phyloP scores from a whole-genome alignment of 2,329 filamentous ascomycete genomes.

The Hypoxylon sp. region DNA sequence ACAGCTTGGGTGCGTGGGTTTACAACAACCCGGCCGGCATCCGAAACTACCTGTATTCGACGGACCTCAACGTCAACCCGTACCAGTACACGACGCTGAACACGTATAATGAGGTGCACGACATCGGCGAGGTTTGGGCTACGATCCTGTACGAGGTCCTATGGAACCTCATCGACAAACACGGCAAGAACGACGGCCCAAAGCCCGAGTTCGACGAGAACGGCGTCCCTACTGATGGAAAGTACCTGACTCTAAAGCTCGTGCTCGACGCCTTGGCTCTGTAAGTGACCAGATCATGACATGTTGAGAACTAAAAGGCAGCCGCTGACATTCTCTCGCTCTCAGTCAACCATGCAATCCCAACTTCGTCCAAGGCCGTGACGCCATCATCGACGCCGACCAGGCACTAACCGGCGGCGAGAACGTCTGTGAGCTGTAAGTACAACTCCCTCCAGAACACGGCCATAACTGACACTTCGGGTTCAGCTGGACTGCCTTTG shows the following conservation, averaged over 20 bases:
- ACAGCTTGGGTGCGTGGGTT: conserved; percentile 61
- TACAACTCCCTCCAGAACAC: neutral
- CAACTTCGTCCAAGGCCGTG: conserved; percentile 60
- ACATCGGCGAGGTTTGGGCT: conserved; percentile 63
- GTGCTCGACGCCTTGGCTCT: conserved; percentile 62
- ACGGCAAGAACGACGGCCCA: conserved; percentile 59
- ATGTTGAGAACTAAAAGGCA: no score
- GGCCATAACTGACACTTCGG: conserved; percentile 9
- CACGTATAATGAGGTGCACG: conserved; percentile 56
- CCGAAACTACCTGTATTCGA: conserved; percentile 61
- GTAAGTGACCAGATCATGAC: conserved; percentile 44
- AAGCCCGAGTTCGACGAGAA: conserved; percentile 55
- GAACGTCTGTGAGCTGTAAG: conserved; percentile 59
- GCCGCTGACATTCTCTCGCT: conserved; percentile 12
- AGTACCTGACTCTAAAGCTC: conserved; percentile 62
- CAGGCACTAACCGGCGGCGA: conserved; percentile 60
- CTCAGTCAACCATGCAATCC: conserved; percentile 63
- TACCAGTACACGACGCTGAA: conserved; percentile 58
- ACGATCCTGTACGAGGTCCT: conserved; percentile 65
- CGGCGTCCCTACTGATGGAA: conserved; percentile 62
- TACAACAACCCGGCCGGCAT: conserved; percentile 56
- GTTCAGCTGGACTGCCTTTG: conserved; percentile 60
- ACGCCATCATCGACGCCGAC: conserved; percentile 65
- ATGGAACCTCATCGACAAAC: conserved; percentile 65
- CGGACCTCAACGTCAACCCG: conserved; percentile 58